Percentiles rank a stretch among this genome's conserved stretches.
These are phyloP conservation scores for Coffea humblotiana DNA, from an alignment of 305 asterid species.

Conservation along the genomic window DNA sequence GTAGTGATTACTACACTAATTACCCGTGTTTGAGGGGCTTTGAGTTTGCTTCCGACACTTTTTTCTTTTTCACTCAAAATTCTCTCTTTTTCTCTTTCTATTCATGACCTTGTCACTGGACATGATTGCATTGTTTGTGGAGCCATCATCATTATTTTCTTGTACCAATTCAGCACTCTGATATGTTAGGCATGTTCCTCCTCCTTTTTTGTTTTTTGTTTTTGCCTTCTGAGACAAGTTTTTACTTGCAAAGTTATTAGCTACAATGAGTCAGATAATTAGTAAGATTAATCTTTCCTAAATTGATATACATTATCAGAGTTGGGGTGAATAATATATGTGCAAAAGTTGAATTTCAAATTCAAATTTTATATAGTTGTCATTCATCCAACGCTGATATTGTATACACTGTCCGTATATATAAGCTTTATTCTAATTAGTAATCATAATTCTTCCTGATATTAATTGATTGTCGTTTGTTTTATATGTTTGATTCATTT, in stretches of 20 bases:
- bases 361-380: too few relatives aligned
- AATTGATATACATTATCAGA: too few relatives aligned
- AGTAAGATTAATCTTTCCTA: too few relatives aligned
- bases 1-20: background rate
- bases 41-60: conserved; percentile 6
- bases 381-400: too few relatives aligned
- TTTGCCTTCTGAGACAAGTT: background rate
- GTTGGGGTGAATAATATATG: too few relatives aligned
- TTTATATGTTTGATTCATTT: too few relatives aligned
- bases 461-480: too few relatives aligned
- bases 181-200: background rate
- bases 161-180: conserved; percentile 12
- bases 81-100: background rate
- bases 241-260: background rate
- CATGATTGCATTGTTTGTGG: conserved; percentile 23
- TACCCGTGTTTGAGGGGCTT: conserved; percentile 13
- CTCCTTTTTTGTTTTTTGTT: background rate
- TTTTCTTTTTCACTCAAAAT: background rate
- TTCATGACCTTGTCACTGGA: conserved; percentile 12
- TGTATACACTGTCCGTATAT: too few relatives aligned
- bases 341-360: too few relatives aligned
- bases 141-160: conserved; percentile 19
- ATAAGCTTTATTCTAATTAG: too few relatives aligned
- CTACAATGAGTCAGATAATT: too few relatives aligned
- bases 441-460: too few relatives aligned